Base-by-base conservation (phyloP, 2,329 filamentous ascomycete genomes). In the Fusarium sp. region DNA sequence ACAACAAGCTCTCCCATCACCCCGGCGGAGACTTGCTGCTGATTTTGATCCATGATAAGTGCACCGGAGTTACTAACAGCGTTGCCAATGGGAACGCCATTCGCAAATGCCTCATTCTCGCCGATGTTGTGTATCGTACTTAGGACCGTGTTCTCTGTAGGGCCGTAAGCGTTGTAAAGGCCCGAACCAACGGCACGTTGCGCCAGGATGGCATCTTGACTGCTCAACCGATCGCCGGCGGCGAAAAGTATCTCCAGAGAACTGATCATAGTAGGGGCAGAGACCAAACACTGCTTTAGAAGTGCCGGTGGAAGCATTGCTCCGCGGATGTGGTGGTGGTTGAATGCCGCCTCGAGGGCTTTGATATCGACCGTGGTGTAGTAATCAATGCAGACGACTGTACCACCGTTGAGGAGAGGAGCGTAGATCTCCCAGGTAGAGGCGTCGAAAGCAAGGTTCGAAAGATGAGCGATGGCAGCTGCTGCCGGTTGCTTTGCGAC, bases 1-100 rank as follows among this genome's bases (percentile, higher is more conserved):
- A 80, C 70, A 14, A 79, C 69, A 5, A 80, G 70, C 56, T 80
- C 78, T 10, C 78, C 78, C 29, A 79, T 61, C 2, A 77, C 74
- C 0, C 78, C 78, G 1, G 61, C n/a, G 1, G 69, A 65, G 0
- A 79, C 77, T 1, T 78, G 65, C 6, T 61, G 70, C 54, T 74
- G 73, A 0, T 73, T 22, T 0, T 18, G 7, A 27, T 80, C 78
- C 56, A 69, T 74, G 1, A 79, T 38, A 6, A 60, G 74, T 0
- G 73, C 74, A 2, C 72, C 77, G 9, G 78, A 77, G 38, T 79
- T 77, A 6, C 40, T 69, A 2, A 78, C n/a, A 0, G 77, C 52
- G 7, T 62, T 13, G 0, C 78, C 78, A 18, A 80, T 69, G 0
- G 78, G 78, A 9, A 79, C 77, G 0, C 75, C 77, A 9, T 75